Evolutionary conservation across 345 rosid genomes (phyloP), one percentile per base, ranked within the genome.

Genomic region (Chamaenerion angustifolium): DNA sequence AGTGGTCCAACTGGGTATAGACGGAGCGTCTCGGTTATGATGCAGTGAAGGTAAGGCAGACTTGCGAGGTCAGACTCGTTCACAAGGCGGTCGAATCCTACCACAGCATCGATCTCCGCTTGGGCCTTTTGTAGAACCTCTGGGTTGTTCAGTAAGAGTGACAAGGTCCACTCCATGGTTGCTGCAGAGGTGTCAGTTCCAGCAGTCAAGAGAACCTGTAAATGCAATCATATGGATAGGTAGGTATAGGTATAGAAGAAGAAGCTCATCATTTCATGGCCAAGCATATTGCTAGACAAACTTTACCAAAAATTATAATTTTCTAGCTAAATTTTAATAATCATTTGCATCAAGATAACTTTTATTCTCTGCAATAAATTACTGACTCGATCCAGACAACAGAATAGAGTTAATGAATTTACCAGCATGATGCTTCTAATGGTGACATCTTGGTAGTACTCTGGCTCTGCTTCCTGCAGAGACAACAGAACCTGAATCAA

Each of bases 401-500:
- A n/a, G n/a, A 12, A 56, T 6, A 11, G 0, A 37, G 8, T n/a
- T 21, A 2, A n/a, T n/a, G 41, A 11, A n/a, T 71, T 70, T 68
- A 75, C 81, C 45, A 56, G 46, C 62, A 68, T 40, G 37, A 73
- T 21, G 57, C 75, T 74, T 55, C 57, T 70, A 73, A 82, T 74
- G 46, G 66, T 70, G n/a, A 57, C 68, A 42, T 85, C 88, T 4
- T 31, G 64, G 59, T 67, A 78, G 21, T 51, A 54, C 51, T 67
- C 75, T 1, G 95, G 79, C 41, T 72, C 80, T 2, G 68, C 49
- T 58, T 74, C 71, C 60, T 70, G 85, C 60, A 64, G 49, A 42
- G 62, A 52, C 37, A 77, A 47, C 67, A 79, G 52, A 52, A 67
- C 73, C 51, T 75, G 73, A 62, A 81, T 65, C 76, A 85, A 58